Percentiles rank a stretch among this genome's conserved stretches.
These are phyloP conservation scores for Noccaea bulbosa DNA, from an alignment of 345 rosid species.

Conservation along the genomic window DNA sequence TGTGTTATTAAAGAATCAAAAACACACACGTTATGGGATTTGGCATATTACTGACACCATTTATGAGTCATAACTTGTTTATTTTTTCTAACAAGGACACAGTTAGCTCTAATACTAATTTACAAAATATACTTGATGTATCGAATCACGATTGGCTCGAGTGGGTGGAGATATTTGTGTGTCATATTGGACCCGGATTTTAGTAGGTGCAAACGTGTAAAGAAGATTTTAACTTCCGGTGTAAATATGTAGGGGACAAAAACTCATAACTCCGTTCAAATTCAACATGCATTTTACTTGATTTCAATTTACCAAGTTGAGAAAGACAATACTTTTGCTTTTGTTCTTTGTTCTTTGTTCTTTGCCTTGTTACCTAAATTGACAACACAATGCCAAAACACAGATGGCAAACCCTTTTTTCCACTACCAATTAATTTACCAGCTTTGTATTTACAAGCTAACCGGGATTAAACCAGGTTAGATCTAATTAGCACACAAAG, in stretches of 20 bases:
- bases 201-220: not conserved
- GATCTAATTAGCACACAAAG: not conserved
- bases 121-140: too few species aligned
- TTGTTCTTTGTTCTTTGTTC: slow-evolving; percentile 18
- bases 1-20: too few species aligned
- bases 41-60: too few species aligned
- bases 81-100: too few species aligned
- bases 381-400: slow-evolving; percentile 22
- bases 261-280: not conserved
- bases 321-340: slow-evolving; percentile 15
- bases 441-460: slow-evolving; percentile 23
- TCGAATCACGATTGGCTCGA: too few species aligned
- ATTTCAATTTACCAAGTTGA: slow-evolving; percentile 10
- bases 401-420: not conserved
- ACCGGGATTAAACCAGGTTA: slow-evolving; percentile 3
- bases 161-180: too few species aligned
- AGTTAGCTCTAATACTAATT: too few species aligned
- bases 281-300: slow-evolving; percentile 6
- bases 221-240: not conserved
- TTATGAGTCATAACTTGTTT: too few species aligned
- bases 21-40: too few species aligned
- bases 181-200: too few species aligned
- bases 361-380: slow-evolving; percentile 30
- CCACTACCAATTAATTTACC: not conserved
- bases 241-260: not conserved